A percentile compares a stretch with the other conserved stretches of the same genome.
These are phyloP conservation scores for Ustilago xerochloae DNA, from an alignment of 1,284 basidiomycete genomes.

Conservation along the genomic window DNA sequence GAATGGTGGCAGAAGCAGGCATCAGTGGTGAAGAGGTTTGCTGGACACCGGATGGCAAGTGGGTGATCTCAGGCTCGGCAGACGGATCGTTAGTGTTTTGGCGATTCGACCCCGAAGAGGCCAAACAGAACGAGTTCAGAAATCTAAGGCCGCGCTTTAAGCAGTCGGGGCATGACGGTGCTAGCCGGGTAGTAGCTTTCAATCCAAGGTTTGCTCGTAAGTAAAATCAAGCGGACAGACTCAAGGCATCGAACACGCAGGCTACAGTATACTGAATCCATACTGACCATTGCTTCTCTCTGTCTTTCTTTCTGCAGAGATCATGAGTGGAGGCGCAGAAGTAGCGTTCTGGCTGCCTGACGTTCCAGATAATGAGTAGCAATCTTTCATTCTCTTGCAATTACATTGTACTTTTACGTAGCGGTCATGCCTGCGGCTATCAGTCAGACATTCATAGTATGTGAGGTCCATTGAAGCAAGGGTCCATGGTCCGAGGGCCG, in stretches of 20 bases:
- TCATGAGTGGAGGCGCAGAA: conserved; percentile 56
- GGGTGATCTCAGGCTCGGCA: conserved; percentile 52
- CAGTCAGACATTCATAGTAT: no score
- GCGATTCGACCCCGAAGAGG: conserved; percentile 49
- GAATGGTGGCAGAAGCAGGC: conserved; percentile 61
- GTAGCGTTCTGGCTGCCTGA: conserved; percentile 65
- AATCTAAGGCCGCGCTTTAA: conserved; percentile 29
- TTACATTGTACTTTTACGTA: neutral
- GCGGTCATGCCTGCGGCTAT: no score
- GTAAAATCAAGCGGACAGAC: conserved; percentile 29
- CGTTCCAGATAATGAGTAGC: conserved; percentile 25
- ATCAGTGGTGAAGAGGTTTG: conserved; percentile 62
- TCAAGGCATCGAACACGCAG: neutral
- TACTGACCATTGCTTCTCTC: neutral
- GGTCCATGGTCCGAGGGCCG: no score
- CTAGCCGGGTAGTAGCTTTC: conserved; percentile 57
- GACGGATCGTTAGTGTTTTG: conserved; percentile 45
- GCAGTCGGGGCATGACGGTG: conserved; percentile 52
- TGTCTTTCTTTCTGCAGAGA: conserved; percentile 32
- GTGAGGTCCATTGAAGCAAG: no score
- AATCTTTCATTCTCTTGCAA: neutral
- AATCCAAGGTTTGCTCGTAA: conserved; percentile 61
- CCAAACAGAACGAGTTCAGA: conserved; percentile 26
- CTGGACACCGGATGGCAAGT: conserved; percentile 65
- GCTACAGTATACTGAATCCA: neutral